Percentiles rank a stretch among this genome's conserved stretches.
Evolutionary conservation across 139 green algal genomes (phyloP).

Genomic region (Astrephomene gubernaculifera): DNA sequence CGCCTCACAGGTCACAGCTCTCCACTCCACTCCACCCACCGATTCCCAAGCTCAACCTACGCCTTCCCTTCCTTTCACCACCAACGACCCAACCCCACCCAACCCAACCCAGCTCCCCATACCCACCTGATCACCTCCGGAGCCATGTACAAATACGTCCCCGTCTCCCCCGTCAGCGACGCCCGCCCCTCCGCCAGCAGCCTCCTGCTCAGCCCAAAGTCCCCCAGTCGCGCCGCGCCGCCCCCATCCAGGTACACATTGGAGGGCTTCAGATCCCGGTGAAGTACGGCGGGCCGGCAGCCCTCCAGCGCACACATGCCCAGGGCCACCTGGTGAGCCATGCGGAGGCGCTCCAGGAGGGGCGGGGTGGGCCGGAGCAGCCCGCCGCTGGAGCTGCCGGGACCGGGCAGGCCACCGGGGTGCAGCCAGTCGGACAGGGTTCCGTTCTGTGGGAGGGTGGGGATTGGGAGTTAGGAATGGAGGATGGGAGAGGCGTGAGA

Average conservation of each 20-base stretch:
- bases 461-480: no score
- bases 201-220: slow-evolving; percentile 81
- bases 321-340: slow-evolving; percentile 67
- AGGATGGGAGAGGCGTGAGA: no score
- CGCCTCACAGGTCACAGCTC: no score
- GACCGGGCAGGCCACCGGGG: slow-evolving; percentile 7
- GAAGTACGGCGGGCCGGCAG: slow-evolving; percentile 75
- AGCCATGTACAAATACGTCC: slow-evolving; percentile 92
- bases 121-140: slow-evolving; percentile 82
- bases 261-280: slow-evolving; percentile 89
- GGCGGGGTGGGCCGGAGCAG: slow-evolving; percentile 43
- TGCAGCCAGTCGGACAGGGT: slow-evolving; percentile 54
- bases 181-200: slow-evolving; percentile 36
- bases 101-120: not conserved
- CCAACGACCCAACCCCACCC: no score
- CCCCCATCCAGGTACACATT: slow-evolving; percentile 81
- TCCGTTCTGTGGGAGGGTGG: not conserved
- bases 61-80: no score
- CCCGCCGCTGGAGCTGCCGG: slow-evolving; percentile 19
- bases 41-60: no score
- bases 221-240: slow-evolving; percentile 69
- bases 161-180: slow-evolving; percentile 85
- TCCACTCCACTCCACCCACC: no score
- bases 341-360: slow-evolving; percentile 64
- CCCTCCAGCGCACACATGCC: slow-evolving; percentile 75